These are phyloP conservation scores for Vinca minor DNA, from an alignment of 257 asterid genomes.

Conservation along the genomic window DNA sequence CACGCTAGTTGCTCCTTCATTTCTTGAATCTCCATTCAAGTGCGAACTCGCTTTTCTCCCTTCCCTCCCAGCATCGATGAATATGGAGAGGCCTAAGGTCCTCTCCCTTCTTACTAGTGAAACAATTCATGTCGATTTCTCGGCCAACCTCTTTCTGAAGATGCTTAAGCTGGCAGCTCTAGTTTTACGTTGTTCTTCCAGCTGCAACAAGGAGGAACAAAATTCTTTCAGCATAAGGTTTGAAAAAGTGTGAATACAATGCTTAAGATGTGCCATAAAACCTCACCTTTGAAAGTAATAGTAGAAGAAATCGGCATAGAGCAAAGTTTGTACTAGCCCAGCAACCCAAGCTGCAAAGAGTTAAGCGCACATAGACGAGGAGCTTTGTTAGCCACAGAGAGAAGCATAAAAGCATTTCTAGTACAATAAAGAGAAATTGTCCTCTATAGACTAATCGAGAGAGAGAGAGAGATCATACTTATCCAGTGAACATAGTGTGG, in stretches of 20 bases:
- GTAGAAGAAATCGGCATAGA: slow-evolving; percentile 82
- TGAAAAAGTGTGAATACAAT: neutral
- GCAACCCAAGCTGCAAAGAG: slow-evolving; percentile 63
- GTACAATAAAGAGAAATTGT: neutral
- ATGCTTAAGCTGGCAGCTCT: slow-evolving; percentile 58
- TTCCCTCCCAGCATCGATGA: too few relatives aligned
- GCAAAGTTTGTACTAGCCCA: slow-evolving; percentile 68
- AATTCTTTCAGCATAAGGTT: neutral
- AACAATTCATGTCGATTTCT: neutral
- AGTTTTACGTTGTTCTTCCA: slow-evolving; percentile 70
- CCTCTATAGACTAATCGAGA: slow-evolving; percentile 8
- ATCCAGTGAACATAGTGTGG: slow-evolving; percentile 79
- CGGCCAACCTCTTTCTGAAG: neutral
- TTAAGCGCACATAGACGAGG: too few relatives aligned
- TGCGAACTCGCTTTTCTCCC: too few relatives aligned
- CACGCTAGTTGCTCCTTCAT: too few relatives aligned
- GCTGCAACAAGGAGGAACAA: slow-evolving; percentile 26
- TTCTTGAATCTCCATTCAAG: too few relatives aligned
- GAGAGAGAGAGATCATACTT: slow-evolving; percentile 34
- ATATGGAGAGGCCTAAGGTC: too few relatives aligned
- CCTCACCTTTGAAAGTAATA: slow-evolving; percentile 76
- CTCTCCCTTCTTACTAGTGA: neutral
- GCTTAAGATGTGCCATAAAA: neutral
- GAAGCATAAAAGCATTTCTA: neutral
- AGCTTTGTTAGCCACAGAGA: neutral